A percentile compares a stretch with the other conserved stretches of the same genome.
Conservation (phyloP, 768 basidiomycete genomes). For the Tricholoma bakamatsutake region DNA sequence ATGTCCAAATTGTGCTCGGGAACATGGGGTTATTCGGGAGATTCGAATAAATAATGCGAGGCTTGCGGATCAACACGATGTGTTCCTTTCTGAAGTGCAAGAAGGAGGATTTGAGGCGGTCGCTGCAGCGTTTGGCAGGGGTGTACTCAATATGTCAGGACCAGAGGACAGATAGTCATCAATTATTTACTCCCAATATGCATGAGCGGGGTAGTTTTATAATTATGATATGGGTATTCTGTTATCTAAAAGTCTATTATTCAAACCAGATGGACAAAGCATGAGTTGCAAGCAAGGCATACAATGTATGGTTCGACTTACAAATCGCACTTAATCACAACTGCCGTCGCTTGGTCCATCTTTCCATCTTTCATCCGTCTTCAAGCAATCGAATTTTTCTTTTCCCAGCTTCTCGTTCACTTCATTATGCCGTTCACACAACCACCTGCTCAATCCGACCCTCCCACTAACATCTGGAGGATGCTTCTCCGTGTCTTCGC, state of each 20-base stretch:
- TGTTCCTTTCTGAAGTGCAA: conserved; percentile 72
- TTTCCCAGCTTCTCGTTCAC: conserved; percentile 88
- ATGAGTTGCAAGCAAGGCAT: neutral
- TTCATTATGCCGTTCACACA: conserved; percentile 90
- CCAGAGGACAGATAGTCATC: conserved; percentile 4
- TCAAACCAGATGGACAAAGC: neutral
- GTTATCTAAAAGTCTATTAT: neutral
- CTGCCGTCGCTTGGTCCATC: conserved; percentile 85
- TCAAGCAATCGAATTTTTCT: conserved; percentile 73
- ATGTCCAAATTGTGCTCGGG: conserved; percentile 83
- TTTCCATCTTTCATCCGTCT: conserved; percentile 85
- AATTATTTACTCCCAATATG: neutral
- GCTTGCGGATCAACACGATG: conserved; percentile 75
- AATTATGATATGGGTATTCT: neutral
- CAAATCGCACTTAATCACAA: conserved; percentile 56
- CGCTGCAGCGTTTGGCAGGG: conserved; percentile 64
- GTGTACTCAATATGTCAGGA: conserved; percentile 45
- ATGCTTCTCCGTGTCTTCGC: conserved; percentile 52
- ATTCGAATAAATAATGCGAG: conserved; percentile 82
- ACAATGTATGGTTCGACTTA: neutral
- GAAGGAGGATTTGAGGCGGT: conserved; percentile 69
- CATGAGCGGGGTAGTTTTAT: neutral
- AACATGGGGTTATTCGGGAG: conserved; percentile 86
- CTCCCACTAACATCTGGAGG: conserved; percentile 80
- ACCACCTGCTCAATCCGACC: conserved; percentile 68